A percentile compares a stretch with the other conserved stretches of the same genome.
Conservation (phyloP, 768 basidiomycete species). For the Hirschioporus abietinus region DNA sequence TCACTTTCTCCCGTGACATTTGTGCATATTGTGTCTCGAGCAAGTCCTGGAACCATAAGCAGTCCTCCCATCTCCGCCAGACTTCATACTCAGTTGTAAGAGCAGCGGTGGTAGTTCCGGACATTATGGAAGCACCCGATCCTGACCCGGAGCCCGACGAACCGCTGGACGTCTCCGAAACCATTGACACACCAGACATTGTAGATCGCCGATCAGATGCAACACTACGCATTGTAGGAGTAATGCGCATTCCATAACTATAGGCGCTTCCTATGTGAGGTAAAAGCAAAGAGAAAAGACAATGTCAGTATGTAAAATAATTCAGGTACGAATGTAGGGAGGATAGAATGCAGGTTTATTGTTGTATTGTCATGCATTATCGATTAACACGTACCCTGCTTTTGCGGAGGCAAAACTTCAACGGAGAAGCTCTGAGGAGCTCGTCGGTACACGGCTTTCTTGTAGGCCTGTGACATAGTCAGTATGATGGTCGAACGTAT, state of each 20-base stretch:
- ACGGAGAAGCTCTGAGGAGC: constrained; percentile 58
- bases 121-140: constrained; percentile 19
- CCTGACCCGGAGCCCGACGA: constrained; percentile 12
- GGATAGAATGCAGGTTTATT: constrained; percentile 7
- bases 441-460: constrained; percentile 53
- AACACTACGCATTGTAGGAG: constrained; percentile 33
- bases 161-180: constrained; percentile 11
- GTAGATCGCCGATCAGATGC: constrained; percentile 25
- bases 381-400: constrained; percentile 40
- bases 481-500: neutral
- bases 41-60: constrained; percentile 65
- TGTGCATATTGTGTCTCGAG: constrained; percentile 62
- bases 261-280: constrained; percentile 39
- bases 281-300: neutral
- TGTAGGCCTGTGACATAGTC: constrained; percentile 40
- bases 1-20: constrained; percentile 61
- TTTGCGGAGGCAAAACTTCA: constrained; percentile 51
- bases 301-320: neutral
- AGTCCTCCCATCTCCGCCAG: constrained; percentile 82
- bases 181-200: constrained; percentile 27
- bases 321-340: neutral
- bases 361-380: neutral
- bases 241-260: constrained; percentile 61
- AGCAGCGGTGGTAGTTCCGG: constrained; percentile 15
- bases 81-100: constrained; percentile 56